Base-by-base conservation (phyloP, 768 basidiomycete genomes). In the Kockovaella imperatae region DNA sequence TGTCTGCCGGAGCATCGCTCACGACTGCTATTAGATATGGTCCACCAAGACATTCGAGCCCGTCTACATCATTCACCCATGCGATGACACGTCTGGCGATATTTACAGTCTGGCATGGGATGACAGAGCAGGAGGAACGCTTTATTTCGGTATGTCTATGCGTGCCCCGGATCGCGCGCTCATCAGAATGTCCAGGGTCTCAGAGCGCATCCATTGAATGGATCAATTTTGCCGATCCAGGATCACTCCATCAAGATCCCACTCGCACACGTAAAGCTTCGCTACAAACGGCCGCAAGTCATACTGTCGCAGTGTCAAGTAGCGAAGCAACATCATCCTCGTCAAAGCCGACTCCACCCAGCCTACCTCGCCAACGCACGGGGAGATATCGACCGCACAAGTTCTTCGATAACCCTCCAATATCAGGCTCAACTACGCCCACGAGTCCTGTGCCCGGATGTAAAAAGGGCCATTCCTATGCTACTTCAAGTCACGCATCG, bases 151-250 rank as follows among this genome's bases (percentile, higher is more conserved):
- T 56, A 17, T 38, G 58, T 54, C 25, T 2, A 11, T 24, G 2
- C 26, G 29, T 5, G 17, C 42, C 42, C 20, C 23, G 25, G 7
- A 35, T 11, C 17, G 7, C 10, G 8, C 8, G 8, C 28, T 6
- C 41, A 13, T 32, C 28, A 8, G 8, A 47, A 7, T n/a, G 31
- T 14, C 14, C 42, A 64, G 62, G 62, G 20, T 90, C 87, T 64
- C 87, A 95, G 70, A 87, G 89, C 65, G 90, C 90, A 1, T 90
- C 87, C 11, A 76, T 95, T 24, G 87, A 95, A 62, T 95, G 87
- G 87, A 80, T 83, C 66, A 74, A 78, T 57, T 86, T 90, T 44
- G 61, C 66, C 10, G 46, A 56, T 31, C 47, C 53, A n/a, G n/a
- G n/a, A 18, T 46, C 45, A n/a, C 24, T 11, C 30, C 30, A 18